Evolutionary conservation across 1,284 basidiomycete species (phyloP).

Genomic region (Ganoderma lucidum): DNA sequence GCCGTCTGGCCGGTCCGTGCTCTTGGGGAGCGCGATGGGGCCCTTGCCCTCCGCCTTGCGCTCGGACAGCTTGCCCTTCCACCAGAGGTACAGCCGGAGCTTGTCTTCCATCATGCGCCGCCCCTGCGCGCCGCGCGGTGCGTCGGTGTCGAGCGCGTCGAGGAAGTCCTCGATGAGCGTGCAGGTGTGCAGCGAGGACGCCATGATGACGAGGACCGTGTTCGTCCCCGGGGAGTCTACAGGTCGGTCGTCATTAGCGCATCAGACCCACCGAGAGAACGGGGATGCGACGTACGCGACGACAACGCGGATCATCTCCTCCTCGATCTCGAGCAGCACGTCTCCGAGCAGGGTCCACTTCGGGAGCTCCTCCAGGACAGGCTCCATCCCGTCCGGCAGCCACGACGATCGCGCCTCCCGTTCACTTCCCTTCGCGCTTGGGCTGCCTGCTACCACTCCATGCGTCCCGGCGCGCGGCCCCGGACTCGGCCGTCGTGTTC

Average conservation of each 20-base stretch:
- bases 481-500: conserved; percentile 63
- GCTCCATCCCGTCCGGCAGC: conserved; percentile 84
- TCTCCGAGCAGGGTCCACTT: conserved; percentile 93
- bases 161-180: conserved; percentile 83
- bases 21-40: conserved; percentile 30
- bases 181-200: conserved; percentile 82
- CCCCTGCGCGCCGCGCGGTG: conserved; percentile 67
- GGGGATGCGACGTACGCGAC: no score
- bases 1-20: conserved; percentile 30
- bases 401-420: conserved; percentile 50
- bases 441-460: conserved; percentile 29
- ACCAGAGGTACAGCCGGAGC: conserved; percentile 79
- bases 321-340: conserved; percentile 91
- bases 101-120: conserved; percentile 82
- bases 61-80: conserved; percentile 74
- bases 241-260: no score
- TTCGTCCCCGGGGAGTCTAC: conserved; percentile 74
- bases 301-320: conserved; percentile 83
- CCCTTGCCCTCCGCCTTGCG: conserved; percentile 45
- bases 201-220: conserved; percentile 90
- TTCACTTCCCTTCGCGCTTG: neutral
- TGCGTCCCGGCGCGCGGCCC: conserved; percentile 51
- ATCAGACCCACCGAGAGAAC: no score
- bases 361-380: conserved; percentile 92
- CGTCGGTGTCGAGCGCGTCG: conserved; percentile 64